phyloP scores from a whole-genome alignment of 2,329 filamentous ascomycete species.

The Arthrobotrys megalospora region DNA sequence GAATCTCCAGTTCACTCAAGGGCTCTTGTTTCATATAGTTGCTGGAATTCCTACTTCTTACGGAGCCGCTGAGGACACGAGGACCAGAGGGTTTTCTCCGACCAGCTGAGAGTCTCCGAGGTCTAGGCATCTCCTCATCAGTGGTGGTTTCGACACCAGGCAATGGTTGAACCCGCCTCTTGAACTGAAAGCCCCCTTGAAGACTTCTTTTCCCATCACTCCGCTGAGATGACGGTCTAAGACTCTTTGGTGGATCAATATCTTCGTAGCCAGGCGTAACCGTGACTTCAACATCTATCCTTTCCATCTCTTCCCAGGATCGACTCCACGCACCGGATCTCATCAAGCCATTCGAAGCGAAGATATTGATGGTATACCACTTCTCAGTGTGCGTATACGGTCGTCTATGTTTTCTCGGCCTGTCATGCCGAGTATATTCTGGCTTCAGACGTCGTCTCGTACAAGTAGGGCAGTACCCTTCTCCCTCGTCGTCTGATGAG shows the following conservation, averaged over 20 bases:
- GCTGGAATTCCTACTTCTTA: slow-evolving; percentile 45
- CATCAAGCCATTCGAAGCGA: slow-evolving; percentile 95
- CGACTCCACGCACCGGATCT: slow-evolving; percentile 90
- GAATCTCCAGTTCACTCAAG: slow-evolving; percentile 49
- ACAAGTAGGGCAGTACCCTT: slow-evolving; percentile 50
- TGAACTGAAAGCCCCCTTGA: slow-evolving; percentile 54
- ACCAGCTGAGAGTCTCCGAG: slow-evolving; percentile 27
- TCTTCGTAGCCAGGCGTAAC: slow-evolving; percentile 56
- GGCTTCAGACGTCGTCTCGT: slow-evolving; percentile 65
- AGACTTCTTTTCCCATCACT: slow-evolving; percentile 51
- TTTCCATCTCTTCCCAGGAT: slow-evolving; percentile 97
- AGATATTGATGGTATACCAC: slow-evolving; percentile 86
- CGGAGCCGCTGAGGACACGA: slow-evolving; percentile 36
- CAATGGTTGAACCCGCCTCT: slow-evolving; percentile 39
- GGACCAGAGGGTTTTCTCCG: slow-evolving; percentile 40
- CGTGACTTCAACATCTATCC: slow-evolving; percentile 90
- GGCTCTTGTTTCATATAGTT: slow-evolving; percentile 56
- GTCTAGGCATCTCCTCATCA: slow-evolving; percentile 55
- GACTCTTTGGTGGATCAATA: slow-evolving; percentile 30
- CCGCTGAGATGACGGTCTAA: slow-evolving; percentile 40
- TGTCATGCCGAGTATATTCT: slow-evolving; percentile 73
- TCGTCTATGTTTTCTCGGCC: slow-evolving; percentile 66
- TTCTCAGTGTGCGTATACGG: slow-evolving; percentile 67
- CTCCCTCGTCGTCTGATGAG: slow-evolving; percentile 64
- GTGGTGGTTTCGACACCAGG: slow-evolving; percentile 53